Conservation (phyloP, 306 rosid species). For the Oxytropis ochrocephala region DNA sequence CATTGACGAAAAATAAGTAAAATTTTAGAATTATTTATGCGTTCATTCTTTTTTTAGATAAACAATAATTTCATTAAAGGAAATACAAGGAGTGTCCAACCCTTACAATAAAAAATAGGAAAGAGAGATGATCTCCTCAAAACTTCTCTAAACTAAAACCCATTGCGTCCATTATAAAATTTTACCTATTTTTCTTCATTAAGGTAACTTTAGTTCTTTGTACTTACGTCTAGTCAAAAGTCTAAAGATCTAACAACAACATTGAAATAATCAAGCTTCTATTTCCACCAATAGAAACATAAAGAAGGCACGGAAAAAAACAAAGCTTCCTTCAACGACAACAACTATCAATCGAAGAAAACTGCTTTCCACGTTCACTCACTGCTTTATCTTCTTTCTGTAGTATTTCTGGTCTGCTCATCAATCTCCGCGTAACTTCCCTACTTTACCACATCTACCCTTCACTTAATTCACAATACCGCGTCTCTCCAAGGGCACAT, state of each 20-base stretch:
- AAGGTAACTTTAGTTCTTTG: no score
- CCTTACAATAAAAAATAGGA: no score
- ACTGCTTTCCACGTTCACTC: constrained; percentile 27
- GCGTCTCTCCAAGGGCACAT: constrained; percentile 35
- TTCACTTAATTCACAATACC: constrained; percentile 26
- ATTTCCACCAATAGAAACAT: background rate
- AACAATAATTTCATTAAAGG: no score
- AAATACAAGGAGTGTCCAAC: no score
- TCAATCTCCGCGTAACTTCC: constrained; percentile 4
- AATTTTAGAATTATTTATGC: no score
- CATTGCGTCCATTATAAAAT: no score
- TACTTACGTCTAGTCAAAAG: constrained; percentile 19
- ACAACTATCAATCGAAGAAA: constrained; percentile 13
- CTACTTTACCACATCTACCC: background rate
- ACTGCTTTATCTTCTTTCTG: background rate
- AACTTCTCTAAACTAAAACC: no score
- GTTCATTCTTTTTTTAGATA: no score
- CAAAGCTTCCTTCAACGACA: constrained; percentile 12
- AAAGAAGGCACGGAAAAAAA: background rate
- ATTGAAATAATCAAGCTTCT: background rate
- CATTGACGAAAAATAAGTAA: no score
- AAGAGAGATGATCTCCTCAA: no score
- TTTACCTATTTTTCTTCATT: no score
- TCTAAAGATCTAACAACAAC: background rate
- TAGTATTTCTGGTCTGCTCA: background rate